Conservation (phyloP, 2,329 filamentous ascomycete genomes). For the Colletotrichum camelliae region DNA sequence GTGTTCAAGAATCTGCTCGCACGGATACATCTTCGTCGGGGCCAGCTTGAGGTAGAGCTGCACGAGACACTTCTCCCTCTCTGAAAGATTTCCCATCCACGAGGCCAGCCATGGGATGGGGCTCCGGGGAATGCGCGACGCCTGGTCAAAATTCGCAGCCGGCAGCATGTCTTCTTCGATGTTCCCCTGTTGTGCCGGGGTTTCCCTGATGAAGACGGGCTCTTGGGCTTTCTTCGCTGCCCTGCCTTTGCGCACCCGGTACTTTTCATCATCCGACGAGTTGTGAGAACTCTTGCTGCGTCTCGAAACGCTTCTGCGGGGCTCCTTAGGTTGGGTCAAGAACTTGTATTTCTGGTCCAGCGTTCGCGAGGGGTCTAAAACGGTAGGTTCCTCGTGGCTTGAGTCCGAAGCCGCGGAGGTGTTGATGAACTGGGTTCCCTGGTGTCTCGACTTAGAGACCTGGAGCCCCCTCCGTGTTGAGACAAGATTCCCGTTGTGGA, state of each 20-base stretch:
- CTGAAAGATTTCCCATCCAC: slow-evolving; percentile 1
- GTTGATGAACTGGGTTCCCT: slow-evolving; percentile 45
- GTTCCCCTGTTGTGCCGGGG: neutral
- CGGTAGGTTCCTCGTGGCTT: neutral
- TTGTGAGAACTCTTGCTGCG: neutral
- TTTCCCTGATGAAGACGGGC: neutral
- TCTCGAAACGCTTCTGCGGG: neutral
- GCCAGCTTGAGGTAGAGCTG: slow-evolving; percentile 30
- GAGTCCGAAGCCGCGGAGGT: slow-evolving; percentile 24
- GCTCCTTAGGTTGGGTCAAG: slow-evolving; percentile 24
- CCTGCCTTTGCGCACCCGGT: neutral
- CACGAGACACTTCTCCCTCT: slow-evolving; percentile 31
- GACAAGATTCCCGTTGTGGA: slow-evolving; percentile 40
- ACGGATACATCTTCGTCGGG: slow-evolving; percentile 36
- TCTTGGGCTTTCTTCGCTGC: neutral
- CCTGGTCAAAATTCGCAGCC: neutral
- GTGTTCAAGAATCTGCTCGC: slow-evolving; percentile 34
- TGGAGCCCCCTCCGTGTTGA: slow-evolving; percentile 43
- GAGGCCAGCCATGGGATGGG: neutral
- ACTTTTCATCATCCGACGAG: neutral
- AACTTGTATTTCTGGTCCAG: slow-evolving; percentile 31
- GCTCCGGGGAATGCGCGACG: neutral
- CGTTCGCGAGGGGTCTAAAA: slow-evolving; percentile 2
- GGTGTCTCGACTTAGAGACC: slow-evolving; percentile 44
- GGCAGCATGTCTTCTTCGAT: neutral